Base-by-base conservation (phyloP, 2,329 filamentous ascomycete genomes). In the Fusarium denticulatum region DNA sequence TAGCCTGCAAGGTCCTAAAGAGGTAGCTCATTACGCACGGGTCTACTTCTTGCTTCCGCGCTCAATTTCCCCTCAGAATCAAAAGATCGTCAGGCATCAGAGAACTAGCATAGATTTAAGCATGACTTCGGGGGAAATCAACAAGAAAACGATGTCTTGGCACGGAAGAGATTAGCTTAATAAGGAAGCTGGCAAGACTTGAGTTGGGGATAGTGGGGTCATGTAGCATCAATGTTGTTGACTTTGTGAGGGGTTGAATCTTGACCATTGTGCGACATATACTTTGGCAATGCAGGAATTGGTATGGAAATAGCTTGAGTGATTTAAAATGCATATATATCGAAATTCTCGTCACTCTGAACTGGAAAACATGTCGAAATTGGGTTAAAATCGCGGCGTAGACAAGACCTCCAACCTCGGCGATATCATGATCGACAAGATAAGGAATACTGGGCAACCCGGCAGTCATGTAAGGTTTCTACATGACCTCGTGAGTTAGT, bases 181-280 rank as follows among this genome's bases (percentile, higher is more conserved):
- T 69, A 3, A 56, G 72, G 72, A 74, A 74, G 72, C 60, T 75
- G 50, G 18, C 42, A 56, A 53, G 65, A 45, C 42, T 39, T n/a
- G 32, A 18, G 24, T 28, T 16, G 26, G 34, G 34, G 50, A 14
- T 36, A 37, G 71, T 67, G 71, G 71, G 62, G 59, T 9, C 43
- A 59, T 60, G 70, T 60, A 67, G 30, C 61, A 28, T 52, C 42
- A 42, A 59, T 45, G n/a, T 63, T 64, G 14, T 67, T 56, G 7
- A 65, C 37, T 28, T 55, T 12, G 39, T 10, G 67, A 61, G 67
- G 67, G 67, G 66, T 70, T 53, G 16, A 34, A 4, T 34, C 7
- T 20, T 26, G n/a, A 26, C 3, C 13, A 32, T 43, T n/a, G 24
- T 28, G 2, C 6, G 8, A n/a, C 4, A 14, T 28, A 13, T 20